A percentile compares a stretch with the other conserved stretches of the same genome.
phyloP scores from a whole-genome alignment of 1,284 basidiomycete species.

The Sanghuangporus weigelae region DNA sequence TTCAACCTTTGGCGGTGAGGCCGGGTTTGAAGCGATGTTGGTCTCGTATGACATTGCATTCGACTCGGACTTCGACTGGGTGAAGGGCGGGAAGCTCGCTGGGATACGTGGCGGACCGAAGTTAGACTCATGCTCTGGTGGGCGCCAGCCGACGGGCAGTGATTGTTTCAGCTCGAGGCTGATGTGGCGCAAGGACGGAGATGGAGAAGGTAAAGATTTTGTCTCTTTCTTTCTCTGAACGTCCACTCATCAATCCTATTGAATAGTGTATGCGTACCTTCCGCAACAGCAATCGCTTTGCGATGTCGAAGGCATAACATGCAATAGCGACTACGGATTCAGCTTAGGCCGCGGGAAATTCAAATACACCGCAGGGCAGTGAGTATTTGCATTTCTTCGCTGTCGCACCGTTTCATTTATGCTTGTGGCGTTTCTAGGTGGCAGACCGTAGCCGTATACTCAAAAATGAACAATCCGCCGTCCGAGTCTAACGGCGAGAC shows the following conservation, averaged over 20 bases:
- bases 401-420: too few species aligned
- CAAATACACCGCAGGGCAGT: conserved; percentile 23
- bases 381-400: too few species aligned
- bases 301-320: conserved; percentile 23
- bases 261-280: conserved; percentile 59
- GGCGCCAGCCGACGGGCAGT: conserved; percentile 33
- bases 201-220: conserved; percentile 34
- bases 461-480: too few species aligned
- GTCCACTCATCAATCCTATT: conserved; percentile 7
- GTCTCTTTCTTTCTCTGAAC: background rate
- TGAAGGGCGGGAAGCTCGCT: conserved; percentile 44
- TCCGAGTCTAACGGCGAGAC: too few species aligned
- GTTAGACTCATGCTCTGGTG: conserved; percentile 36
- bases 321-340: conserved; percentile 40
- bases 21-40: conserved; percentile 55
- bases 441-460: too few species aligned
- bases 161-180: conserved; percentile 42
- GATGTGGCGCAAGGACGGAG: conserved; percentile 40
- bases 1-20: conserved; percentile 54
- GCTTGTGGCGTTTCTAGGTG: too few species aligned
- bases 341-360: conserved; percentile 36
- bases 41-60: conserved; percentile 71
- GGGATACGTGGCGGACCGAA: conserved; percentile 37
- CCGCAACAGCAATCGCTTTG: conserved; percentile 40
- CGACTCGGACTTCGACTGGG: conserved; percentile 45